phyloP scores from a whole-genome alignment of 2,329 filamentous ascomycete species.

The Claviceps cyperi region DNA sequence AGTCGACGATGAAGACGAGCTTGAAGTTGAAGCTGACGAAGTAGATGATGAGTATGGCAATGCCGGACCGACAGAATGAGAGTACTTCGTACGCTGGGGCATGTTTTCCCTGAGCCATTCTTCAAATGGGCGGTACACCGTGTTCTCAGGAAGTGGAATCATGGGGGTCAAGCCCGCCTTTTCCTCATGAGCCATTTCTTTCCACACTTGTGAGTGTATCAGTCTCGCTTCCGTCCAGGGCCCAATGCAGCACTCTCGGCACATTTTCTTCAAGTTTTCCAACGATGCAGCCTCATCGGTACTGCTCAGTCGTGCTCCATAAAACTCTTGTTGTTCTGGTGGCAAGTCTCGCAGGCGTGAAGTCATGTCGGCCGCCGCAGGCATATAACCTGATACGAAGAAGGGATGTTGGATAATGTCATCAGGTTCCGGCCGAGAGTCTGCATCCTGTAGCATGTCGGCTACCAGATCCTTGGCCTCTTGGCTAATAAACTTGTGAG shows the following conservation, averaged over 20 bases:
- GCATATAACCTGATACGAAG: conserved; percentile 65
- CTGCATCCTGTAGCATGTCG: conserved; percentile 59
- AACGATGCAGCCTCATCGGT: conserved; percentile 31
- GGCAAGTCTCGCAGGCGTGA: conserved; percentile 40
- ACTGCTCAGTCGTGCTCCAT: conserved; percentile 30
- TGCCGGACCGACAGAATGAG: conserved; percentile 1
- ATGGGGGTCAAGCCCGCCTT: conserved; percentile 48
- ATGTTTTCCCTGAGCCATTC: conserved; percentile 42
- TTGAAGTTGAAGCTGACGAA: conserved; percentile 2
- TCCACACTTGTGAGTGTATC: conserved; percentile 43
- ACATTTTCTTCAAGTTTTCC: conserved; percentile 41
- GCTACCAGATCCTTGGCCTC: conserved; percentile 69
- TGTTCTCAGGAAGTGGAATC: conserved; percentile 45
- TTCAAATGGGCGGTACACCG: conserved; percentile 51
- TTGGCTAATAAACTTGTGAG: conserved; percentile 54
- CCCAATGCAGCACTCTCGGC: conserved; percentile 43
- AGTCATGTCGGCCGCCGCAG: conserved; percentile 43
- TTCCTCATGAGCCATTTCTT: conserved; percentile 54
- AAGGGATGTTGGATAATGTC: conserved; percentile 67
- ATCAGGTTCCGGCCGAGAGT: conserved; percentile 61
- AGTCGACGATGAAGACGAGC: conserved; percentile 4
- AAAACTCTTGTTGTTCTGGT: conserved; percentile 45
- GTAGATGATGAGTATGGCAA: conserved; percentile 4
- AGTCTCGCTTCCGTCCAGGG: conserved; percentile 34
- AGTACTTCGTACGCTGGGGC: conserved; percentile 4